Conservation (phyloP, 495 filamentous ascomycete species). For the Saxispiralis lemnorum region DNA sequence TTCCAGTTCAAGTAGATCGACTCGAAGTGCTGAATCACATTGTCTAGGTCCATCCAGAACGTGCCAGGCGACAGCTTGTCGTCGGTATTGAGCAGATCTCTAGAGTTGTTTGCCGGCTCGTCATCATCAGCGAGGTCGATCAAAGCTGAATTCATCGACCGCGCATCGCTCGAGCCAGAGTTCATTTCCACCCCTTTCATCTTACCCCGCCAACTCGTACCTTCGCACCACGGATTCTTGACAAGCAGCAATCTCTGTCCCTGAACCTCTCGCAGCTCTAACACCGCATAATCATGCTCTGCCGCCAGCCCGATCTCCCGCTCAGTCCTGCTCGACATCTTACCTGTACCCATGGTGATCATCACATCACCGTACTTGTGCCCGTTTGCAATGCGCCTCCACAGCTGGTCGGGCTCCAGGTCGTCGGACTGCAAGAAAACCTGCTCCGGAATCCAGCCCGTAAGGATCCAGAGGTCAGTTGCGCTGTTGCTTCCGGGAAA, state of each 20-base stretch:
- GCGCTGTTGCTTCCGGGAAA: conserved; percentile 98
- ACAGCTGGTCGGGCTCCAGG: conserved; percentile 51
- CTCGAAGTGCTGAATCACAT: conserved; percentile 76
- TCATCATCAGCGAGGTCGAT: conserved; percentile 1
- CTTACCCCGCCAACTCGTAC: conserved; percentile 45
- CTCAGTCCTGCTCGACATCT: conserved; percentile 54
- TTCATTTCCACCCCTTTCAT: neutral
- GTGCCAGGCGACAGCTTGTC: conserved; percentile 39
- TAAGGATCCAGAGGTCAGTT: conserved; percentile 77
- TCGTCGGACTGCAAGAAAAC: conserved; percentile 73
- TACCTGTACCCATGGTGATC: conserved; percentile 77
- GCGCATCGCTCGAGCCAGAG: neutral
- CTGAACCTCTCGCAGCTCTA: conserved; percentile 54
- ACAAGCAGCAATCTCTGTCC: conserved; percentile 53
- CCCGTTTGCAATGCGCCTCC: conserved; percentile 56
- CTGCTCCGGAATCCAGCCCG: conserved; percentile 94
- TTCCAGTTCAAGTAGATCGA: conserved; percentile 98
- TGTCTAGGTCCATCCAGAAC: conserved; percentile 83
- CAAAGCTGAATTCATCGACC: neutral
- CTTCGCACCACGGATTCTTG: conserved; percentile 92
- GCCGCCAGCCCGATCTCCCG: conserved; percentile 61
- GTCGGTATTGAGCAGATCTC: conserved; percentile 13
- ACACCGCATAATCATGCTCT: conserved; percentile 85
- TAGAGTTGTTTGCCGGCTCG: conserved; percentile 5
- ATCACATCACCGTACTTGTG: conserved; percentile 70